phyloP scores from a whole-genome alignment of 116 monocot species.

The Dioscorea cayenensis region DNA sequence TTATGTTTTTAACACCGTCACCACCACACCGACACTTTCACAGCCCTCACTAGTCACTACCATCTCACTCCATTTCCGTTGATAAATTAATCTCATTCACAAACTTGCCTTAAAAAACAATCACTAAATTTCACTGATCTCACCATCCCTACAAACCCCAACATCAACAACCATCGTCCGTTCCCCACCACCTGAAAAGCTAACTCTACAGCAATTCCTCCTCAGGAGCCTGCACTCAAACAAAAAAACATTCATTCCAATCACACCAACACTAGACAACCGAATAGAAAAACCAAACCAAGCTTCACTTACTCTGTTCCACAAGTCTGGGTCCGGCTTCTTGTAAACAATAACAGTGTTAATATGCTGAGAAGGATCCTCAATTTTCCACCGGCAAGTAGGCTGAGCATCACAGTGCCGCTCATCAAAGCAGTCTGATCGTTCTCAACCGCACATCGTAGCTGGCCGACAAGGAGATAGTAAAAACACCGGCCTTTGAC shows the following conservation, averaged over 20 bases:
- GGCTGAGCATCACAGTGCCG: conserved; percentile 19
- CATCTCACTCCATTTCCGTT: too few species aligned
- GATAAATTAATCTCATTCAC: too few species aligned
- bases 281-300: neutral
- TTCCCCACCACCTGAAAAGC: conserved; percentile 24
- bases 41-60: too few species aligned
- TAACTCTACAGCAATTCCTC: conserved; percentile 83
- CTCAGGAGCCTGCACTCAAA: conserved; percentile 67
- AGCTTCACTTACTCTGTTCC: conserved; percentile 49
- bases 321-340: conserved; percentile 61
- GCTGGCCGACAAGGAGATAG: conserved; percentile 38
- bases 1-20: too few species aligned
- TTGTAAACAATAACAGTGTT: conserved; percentile 65
- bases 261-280: neutral
- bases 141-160: conserved; percentile 55
- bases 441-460: conserved; percentile 7
- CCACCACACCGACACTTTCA: too few species aligned
- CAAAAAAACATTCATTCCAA: too few species aligned
- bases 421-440: conserved; percentile 46
- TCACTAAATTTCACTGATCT: conserved; percentile 36
- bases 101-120: neutral
- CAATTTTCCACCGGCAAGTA: conserved; percentile 49
- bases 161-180: conserved; percentile 59
- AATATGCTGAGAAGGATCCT: conserved; percentile 36
- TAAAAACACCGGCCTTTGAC: conserved; percentile 68